These are phyloP conservation scores for Sphagnum contortum DNA, from an alignment of 225 moss, liverwort and hornwort species.

Conservation along the genomic window DNA sequence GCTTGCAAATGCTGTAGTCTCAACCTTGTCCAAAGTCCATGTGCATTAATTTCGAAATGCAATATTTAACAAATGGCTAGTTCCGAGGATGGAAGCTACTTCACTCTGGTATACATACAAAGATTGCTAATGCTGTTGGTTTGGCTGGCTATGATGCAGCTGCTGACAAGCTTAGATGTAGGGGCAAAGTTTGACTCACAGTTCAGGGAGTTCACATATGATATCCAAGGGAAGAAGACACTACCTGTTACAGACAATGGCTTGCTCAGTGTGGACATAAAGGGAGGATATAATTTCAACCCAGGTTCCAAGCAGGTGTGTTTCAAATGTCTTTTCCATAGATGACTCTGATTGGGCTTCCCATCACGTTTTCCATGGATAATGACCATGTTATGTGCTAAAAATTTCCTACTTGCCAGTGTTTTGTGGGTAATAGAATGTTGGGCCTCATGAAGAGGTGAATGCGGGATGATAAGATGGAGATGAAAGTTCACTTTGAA, in stretches of 20 bases:
- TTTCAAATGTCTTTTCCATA: neutral
- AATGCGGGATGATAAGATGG: too few species aligned
- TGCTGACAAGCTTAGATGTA: slow-evolving; percentile 81
- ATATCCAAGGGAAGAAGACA: slow-evolving; percentile 83
- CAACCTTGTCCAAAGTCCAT: too few species aligned
- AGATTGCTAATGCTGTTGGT: neutral
- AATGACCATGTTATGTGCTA: too few species aligned
- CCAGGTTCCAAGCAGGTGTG: slow-evolving; percentile 57
- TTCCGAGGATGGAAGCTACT: neutral
- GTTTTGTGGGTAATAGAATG: too few species aligned
- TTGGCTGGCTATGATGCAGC: slow-evolving; percentile 20
- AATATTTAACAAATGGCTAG: neutral
- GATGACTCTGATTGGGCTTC: too few species aligned
- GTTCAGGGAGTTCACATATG: slow-evolving; percentile 80
- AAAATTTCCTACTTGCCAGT: too few species aligned
- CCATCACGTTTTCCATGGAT: too few species aligned
- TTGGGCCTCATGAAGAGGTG: too few species aligned
- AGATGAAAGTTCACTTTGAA: too few species aligned
- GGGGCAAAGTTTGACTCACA: slow-evolving; percentile 95
- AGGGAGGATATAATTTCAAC: slow-evolving; percentile 81
- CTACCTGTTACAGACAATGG: slow-evolving; percentile 79
- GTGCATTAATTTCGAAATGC: too few species aligned
- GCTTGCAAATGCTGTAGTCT: too few species aligned
- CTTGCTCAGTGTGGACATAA: slow-evolving; percentile 75
- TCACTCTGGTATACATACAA: neutral